Conservation (phyloP, 257 asterid genomes). For the Haberlea rhodopensis region DNA sequence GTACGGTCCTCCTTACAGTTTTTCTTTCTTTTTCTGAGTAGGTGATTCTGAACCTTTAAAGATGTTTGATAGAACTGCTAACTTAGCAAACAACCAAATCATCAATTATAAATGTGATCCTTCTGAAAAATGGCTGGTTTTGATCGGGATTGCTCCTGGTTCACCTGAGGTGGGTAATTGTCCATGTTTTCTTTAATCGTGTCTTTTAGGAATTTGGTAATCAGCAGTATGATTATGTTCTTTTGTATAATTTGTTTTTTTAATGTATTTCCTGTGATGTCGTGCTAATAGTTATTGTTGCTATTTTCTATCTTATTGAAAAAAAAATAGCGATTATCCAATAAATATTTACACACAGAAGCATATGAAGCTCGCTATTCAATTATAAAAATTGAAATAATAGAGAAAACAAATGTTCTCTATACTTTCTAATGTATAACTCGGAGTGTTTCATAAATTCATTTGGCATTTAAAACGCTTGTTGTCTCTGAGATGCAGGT, state of each 20-base stretch:
- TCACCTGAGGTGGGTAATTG: slow-evolving; percentile 68
- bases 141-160: slow-evolving; percentile 94
- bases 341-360: too few relatives aligned
- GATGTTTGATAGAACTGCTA: slow-evolving; percentile 91
- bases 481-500: not conserved
- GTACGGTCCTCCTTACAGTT: slow-evolving; percentile 10
- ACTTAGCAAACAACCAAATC: slow-evolving; percentile 77
- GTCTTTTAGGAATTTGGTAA: not conserved
- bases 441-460: too few relatives aligned
- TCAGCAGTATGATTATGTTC: slow-evolving; percentile 10
- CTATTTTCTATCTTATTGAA: too few relatives aligned
- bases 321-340: too few relatives aligned
- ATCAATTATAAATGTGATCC: slow-evolving; percentile 90
- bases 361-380: too few relatives aligned
- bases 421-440: too few relatives aligned
- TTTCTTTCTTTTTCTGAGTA: slow-evolving; percentile 29
- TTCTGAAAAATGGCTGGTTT: slow-evolving; percentile 93
- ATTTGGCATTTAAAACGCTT: not conserved
- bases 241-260: not conserved
- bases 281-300: too few relatives aligned
- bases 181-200: not conserved
- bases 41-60: slow-evolving; percentile 88
- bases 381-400: too few relatives aligned
- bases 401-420: too few relatives aligned
- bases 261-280: not conserved